These are phyloP conservation scores for Pugionium cornutum DNA, from an alignment of 345 rosid genomes.

Conservation along the genomic window DNA sequence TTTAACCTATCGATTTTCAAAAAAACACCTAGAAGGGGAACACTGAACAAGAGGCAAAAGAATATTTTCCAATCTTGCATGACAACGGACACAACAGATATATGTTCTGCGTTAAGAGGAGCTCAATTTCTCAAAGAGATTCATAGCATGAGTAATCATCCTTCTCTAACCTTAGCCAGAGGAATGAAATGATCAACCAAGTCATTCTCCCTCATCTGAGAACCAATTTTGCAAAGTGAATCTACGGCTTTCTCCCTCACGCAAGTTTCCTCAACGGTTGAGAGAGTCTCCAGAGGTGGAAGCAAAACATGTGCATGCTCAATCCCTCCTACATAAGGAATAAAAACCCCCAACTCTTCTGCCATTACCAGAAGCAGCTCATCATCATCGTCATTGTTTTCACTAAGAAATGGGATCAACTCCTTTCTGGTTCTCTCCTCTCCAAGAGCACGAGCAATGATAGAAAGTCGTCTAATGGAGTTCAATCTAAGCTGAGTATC, in stretches of 20 bases:
- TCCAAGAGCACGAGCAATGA: background rate
- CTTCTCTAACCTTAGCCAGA: constrained; percentile 54
- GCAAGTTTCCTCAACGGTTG: constrained; percentile 73
- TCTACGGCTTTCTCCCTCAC: constrained; percentile 76
- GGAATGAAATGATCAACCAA: constrained; percentile 33
- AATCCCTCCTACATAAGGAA: constrained; percentile 48
- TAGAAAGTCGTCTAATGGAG: constrained; percentile 67
- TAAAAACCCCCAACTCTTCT: constrained; percentile 61
- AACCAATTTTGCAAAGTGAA: constrained; percentile 66
- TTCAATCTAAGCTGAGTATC: constrained; percentile 75
- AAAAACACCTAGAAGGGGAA: background rate
- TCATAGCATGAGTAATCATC: background rate
- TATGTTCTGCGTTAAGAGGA: background rate
- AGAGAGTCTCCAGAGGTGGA: constrained; percentile 68
- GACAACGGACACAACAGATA: too few species aligned
- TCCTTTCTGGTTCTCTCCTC: constrained; percentile 39
- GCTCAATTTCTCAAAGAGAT: background rate
- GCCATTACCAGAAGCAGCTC: constrained; percentile 84
- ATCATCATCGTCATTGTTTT: constrained; percentile 79
- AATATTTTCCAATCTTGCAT: background rate
- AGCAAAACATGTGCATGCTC: constrained; percentile 64
- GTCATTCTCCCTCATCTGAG: constrained; percentile 8
- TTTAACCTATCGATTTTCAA: too few species aligned
- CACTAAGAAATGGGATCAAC: constrained; percentile 71
- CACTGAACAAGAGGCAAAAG: constrained; percentile 2